These are phyloP conservation scores for Starmerella asiatica DNA, from an alignment of 805 yeast genomes.

Conservation along the genomic window DNA sequence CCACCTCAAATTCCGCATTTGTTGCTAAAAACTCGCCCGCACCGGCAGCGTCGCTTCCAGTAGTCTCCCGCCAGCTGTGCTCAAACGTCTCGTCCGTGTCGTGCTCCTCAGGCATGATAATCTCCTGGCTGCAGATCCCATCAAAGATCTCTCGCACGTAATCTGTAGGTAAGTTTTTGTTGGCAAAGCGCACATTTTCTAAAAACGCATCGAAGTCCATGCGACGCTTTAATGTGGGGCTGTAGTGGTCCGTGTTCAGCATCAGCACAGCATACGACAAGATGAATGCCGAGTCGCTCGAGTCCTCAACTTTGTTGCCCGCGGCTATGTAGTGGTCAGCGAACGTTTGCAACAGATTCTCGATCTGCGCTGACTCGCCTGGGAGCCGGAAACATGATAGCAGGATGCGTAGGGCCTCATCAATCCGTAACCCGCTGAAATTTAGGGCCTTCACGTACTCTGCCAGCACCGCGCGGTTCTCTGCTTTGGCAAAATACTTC, in stretches of 20 bases:
- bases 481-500: conserved; percentile 67
- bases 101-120: conserved; percentile 96
- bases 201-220: conserved; percentile 80
- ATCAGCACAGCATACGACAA: conserved; percentile 83
- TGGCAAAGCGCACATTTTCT: conserved; percentile 66
- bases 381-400: conserved; percentile 80
- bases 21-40: conserved; percentile 16
- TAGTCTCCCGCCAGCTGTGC: conserved; percentile 38
- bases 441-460: conserved; percentile 61
- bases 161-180: conserved; percentile 74
- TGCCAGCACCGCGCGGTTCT: conserved; percentile 44
- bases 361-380: conserved; percentile 96
- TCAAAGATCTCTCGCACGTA: conserved; percentile 67
- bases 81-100: conserved; percentile 88
- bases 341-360: conserved; percentile 75
- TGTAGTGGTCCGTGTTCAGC: conserved; percentile 88
- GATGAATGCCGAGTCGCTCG: conserved; percentile 75
- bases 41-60: conserved; percentile 19
- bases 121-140: conserved; percentile 73
- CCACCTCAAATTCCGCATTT: conserved; percentile 36
- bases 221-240: conserved; percentile 80
- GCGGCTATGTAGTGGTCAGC: conserved; percentile 59
- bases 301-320: conserved; percentile 38
- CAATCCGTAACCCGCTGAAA: conserved; percentile 67
- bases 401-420: conserved; percentile 77